phyloP scores from a whole-genome alignment of 495 filamentous ascomycete species.

The Acidiella bohemica region DNA sequence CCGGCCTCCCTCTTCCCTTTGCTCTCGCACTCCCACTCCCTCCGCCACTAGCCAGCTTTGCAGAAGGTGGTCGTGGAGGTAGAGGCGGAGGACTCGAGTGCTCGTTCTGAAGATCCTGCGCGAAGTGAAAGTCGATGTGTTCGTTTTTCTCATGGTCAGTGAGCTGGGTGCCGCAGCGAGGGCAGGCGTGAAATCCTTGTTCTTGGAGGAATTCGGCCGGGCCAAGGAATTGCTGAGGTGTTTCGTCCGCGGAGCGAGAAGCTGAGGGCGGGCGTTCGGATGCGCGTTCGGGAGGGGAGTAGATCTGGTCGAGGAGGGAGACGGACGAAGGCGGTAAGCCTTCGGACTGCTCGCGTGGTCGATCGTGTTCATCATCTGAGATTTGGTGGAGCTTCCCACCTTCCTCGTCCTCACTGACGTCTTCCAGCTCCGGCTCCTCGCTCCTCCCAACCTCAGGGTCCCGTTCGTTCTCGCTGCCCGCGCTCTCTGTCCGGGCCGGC shows the following conservation, averaged over 20 bases:
- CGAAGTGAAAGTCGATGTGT: constrained; percentile 94
- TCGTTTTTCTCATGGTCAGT: constrained; percentile 47
- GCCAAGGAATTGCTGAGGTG: background rate
- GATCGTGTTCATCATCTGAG: too few relatives aligned
- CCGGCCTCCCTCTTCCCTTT: background rate
- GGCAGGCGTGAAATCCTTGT: constrained; percentile 43
- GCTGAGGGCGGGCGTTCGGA: constrained; percentile 9
- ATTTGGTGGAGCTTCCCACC: too few relatives aligned
- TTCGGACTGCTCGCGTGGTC: too few relatives aligned
- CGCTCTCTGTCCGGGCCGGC: constrained; percentile 1
- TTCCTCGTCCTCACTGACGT: too few relatives aligned
- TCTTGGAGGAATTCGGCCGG: background rate
- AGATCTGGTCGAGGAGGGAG: constrained; percentile 5
- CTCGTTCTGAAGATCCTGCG: constrained; percentile 64
- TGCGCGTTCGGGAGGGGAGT: constrained; percentile 1
- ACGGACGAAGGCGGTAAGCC: background rate
- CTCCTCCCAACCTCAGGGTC: constrained; percentile 6
- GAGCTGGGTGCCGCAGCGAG: constrained; percentile 48
- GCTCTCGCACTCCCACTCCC: background rate
- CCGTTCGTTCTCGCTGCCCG: constrained; percentile 10
- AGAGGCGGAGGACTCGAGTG: constrained; percentile 1
- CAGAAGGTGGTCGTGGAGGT: constrained; percentile 1
- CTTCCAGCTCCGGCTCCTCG: background rate
- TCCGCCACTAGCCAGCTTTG: constrained; percentile 1
- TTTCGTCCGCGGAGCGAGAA: background rate